Percentiles rank a stretch among this genome's conserved stretches.
phyloP scores from a whole-genome alignment of 768 basidiomycete genomes.

The Auricularia sp. region DNA sequence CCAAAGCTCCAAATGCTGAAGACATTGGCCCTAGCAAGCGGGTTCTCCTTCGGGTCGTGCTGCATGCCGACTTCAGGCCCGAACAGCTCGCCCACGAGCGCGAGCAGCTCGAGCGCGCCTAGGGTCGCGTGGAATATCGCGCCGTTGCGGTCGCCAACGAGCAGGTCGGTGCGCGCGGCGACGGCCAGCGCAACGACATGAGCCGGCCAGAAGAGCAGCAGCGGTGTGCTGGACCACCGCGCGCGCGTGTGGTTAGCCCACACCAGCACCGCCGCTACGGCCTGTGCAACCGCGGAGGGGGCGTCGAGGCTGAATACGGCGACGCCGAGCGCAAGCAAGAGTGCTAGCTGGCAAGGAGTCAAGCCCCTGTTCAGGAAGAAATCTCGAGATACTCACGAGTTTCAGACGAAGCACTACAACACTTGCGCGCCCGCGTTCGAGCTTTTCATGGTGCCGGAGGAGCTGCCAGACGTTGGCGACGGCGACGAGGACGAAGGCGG shows the following conservation, averaged over 20 bases:
- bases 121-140: slow-evolving; percentile 34
- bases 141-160: slow-evolving; percentile 25
- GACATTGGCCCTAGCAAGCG: slow-evolving; percentile 65
- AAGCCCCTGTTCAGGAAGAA: not conserved
- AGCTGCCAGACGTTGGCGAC: slow-evolving; percentile 29
- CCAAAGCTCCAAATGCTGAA: slow-evolving; percentile 75
- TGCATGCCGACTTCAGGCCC: slow-evolving; percentile 42
- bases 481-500: slow-evolving; percentile 32
- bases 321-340: slow-evolving; percentile 29
- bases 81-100: slow-evolving; percentile 57
- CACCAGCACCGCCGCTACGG: slow-evolving; percentile 41
- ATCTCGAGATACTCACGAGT: slow-evolving; percentile 38
- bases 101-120: slow-evolving; percentile 28
- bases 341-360: not conserved
- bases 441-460: slow-evolving; percentile 14
- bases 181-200: slow-evolving; percentile 41
- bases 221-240: slow-evolving; percentile 54
- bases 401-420: slow-evolving; percentile 46
- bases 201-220: slow-evolving; percentile 77
- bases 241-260: slow-evolving; percentile 62
- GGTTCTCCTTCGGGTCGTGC: slow-evolving; percentile 40
- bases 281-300: slow-evolving; percentile 28
- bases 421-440: slow-evolving; percentile 37
- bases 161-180: slow-evolving; percentile 47
- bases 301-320: slow-evolving; percentile 36